Evolutionary conservation across 2,329 filamentous ascomycete species (phyloP).

Genomic region (Fusarium metavorans): DNA sequence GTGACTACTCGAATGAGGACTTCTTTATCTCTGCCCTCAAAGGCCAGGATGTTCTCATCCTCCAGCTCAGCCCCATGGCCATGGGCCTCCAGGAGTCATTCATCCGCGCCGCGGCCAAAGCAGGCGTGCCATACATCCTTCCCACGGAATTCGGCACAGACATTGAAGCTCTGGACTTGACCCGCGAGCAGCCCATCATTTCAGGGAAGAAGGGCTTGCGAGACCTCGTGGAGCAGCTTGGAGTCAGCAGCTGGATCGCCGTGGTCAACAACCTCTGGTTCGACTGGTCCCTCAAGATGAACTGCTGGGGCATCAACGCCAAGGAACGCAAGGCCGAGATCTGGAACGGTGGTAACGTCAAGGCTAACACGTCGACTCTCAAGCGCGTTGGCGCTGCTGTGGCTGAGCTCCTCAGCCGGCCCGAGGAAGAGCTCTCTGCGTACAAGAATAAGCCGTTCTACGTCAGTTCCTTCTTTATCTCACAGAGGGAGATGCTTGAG

Average conservation of each 20-base stretch:
- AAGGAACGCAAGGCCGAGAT: conserved; percentile 46
- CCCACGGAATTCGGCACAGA: conserved; percentile 50
- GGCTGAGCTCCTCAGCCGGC: conserved; percentile 50
- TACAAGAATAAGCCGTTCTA: conserved; percentile 54
- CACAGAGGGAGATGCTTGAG: conserved; percentile 73
- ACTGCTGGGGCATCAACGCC: conserved; percentile 49
- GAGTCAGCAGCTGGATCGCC: conserved; percentile 47
- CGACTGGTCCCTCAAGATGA: conserved; percentile 46
- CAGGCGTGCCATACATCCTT: conserved; percentile 47
- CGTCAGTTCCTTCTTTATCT: conserved; percentile 66
- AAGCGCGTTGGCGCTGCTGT: conserved; percentile 50
- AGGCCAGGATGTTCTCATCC: conserved; percentile 50
- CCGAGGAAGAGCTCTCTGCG: conserved; percentile 44
- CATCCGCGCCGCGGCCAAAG: conserved; percentile 49
- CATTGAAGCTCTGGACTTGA: conserved; percentile 35
- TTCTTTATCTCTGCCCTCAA: conserved; percentile 45
- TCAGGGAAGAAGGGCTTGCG: conserved; percentile 42
- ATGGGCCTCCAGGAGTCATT: conserved; percentile 41
- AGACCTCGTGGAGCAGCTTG: conserved; percentile 46
- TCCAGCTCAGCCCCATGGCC: conserved; percentile 32
- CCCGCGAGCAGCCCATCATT: conserved; percentile 39
- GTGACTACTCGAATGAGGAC: conserved; percentile 61
- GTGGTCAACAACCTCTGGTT: conserved; percentile 50
- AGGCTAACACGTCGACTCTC: conserved; percentile 47
- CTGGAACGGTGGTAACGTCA: conserved; percentile 46